These are phyloP conservation scores for Luffa aegyptiaca DNA, from an alignment of 306 rosid genomes.

Conservation along the genomic window DNA sequence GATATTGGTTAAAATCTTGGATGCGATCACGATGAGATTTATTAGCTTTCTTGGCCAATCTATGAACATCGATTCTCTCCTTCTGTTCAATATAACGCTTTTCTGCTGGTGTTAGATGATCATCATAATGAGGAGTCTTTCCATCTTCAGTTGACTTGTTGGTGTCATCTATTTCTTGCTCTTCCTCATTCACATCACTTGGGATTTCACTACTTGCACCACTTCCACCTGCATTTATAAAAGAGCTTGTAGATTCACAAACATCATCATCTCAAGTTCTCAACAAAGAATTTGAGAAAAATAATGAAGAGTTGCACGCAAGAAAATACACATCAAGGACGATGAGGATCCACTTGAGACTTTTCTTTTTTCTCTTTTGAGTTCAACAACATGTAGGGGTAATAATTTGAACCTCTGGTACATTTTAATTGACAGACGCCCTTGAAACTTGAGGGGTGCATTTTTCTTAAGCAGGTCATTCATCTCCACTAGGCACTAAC, in stretches of 20 bases:
- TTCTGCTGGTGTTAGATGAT: slow-evolving; percentile 83
- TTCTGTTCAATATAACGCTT: slow-evolving; percentile 86
- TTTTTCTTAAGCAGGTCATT: too few relatives aligned
- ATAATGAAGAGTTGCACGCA: neutral
- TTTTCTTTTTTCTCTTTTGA: too few relatives aligned
- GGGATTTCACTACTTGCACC: slow-evolving; percentile 38
- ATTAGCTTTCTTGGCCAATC: slow-evolving; percentile 68
- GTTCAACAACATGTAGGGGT: too few relatives aligned
- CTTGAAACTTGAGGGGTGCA: too few relatives aligned
- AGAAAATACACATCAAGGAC: neutral
- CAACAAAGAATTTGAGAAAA: neutral
- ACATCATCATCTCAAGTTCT: neutral
- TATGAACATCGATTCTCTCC: slow-evolving; percentile 66
- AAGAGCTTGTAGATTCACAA: neutral
- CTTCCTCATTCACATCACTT: slow-evolving; percentile 41
- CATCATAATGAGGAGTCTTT: slow-evolving; percentile 50
- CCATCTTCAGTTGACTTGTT: slow-evolving; percentile 34
- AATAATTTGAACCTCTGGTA: too few relatives aligned
- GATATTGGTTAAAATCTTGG: slow-evolving; percentile 92
- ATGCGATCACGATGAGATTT: slow-evolving; percentile 95
- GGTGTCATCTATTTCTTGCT: slow-evolving; percentile 33
- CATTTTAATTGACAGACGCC: too few relatives aligned
- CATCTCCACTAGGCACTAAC: too few relatives aligned
- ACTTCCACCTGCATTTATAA: slow-evolving; percentile 24
- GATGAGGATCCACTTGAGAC: neutral